Evolutionary conservation across 2,329 filamentous ascomycete genomes (phyloP).

Genomic region (Penicillium sp.): DNA sequence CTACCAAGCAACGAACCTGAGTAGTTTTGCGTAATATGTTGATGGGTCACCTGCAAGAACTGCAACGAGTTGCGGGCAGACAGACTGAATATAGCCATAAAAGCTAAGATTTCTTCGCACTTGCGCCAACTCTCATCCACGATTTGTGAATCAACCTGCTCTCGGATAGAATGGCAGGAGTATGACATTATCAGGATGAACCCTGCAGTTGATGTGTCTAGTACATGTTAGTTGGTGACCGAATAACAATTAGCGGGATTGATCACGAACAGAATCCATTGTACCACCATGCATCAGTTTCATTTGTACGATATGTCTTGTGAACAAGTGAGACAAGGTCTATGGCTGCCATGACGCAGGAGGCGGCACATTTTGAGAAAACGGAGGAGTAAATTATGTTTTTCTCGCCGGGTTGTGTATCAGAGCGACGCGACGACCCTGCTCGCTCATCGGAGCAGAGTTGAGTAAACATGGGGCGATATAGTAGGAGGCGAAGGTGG

Average conservation of each 20-base stretch:
- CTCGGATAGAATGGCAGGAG: slow-evolving; percentile 20
- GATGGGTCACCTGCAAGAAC: slow-evolving; percentile 27
- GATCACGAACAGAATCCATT: slow-evolving; percentile 38
- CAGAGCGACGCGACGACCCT: slow-evolving; percentile 3
- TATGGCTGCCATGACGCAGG: slow-evolving; percentile 31
- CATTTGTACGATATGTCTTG: slow-evolving; percentile 26
- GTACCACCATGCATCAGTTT: slow-evolving; percentile 39
- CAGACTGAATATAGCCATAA: slow-evolving; percentile 29
- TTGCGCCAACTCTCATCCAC: slow-evolving; percentile 28
- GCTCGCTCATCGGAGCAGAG: slow-evolving; percentile 27
- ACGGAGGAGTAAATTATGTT: slow-evolving; percentile 27
- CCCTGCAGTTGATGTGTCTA: slow-evolving; percentile 32
- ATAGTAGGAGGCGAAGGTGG: slow-evolving; percentile 34
- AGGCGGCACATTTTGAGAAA: slow-evolving; percentile 29
- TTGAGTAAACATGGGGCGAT: slow-evolving; percentile 36
- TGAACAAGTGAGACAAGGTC: slow-evolving; percentile 32
- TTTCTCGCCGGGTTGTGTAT: slow-evolving; percentile 9
- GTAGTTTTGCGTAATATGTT: slow-evolving; percentile 21
- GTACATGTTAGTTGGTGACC: not conserved
- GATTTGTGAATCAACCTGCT: slow-evolving; percentile 15
- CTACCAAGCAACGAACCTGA: slow-evolving; percentile 5
- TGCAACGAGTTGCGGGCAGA: slow-evolving; percentile 31
- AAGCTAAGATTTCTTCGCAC: slow-evolving; percentile 25
- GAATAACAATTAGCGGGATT: not conserved
- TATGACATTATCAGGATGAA: slow-evolving; percentile 34